Evolutionary conservation across 345 rosid species (phyloP).

Genomic region (Rhizophora mangle): DNA sequence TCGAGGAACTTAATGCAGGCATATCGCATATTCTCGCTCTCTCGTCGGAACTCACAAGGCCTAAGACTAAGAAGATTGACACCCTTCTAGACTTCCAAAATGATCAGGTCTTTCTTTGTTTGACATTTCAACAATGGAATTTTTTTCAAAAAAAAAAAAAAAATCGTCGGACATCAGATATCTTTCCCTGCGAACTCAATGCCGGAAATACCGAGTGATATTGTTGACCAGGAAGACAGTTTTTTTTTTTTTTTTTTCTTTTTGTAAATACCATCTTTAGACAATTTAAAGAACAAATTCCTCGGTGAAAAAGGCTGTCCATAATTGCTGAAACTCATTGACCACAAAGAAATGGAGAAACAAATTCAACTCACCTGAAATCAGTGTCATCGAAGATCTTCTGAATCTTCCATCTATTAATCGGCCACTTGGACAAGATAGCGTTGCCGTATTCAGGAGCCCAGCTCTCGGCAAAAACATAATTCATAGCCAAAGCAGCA

Average conservation of each 20-base stretch:
- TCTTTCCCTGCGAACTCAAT: too few relatives aligned
- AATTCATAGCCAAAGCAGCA: conserved; percentile 74
- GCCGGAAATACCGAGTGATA: too few relatives aligned
- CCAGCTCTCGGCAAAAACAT: conserved; percentile 97
- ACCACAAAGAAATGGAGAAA: background rate
- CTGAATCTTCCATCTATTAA: conserved; percentile 58
- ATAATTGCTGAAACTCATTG: conserved; percentile 12
- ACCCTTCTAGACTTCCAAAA: background rate
- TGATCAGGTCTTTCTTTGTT: background rate
- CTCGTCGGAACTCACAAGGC: background rate
- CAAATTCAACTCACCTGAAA: conserved; percentile 49
- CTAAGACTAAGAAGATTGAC: background rate
- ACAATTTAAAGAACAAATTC: too few relatives aligned
- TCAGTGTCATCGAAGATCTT: conserved; percentile 87
- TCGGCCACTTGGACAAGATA: conserved; percentile 83
- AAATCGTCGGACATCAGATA: too few relatives aligned
- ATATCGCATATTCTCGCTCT: background rate
- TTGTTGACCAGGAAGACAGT: too few relatives aligned
- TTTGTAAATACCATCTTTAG: too few relatives aligned
- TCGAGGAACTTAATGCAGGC: background rate
- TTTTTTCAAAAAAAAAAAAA: too few relatives aligned
- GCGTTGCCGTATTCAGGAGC: conserved; percentile 99
- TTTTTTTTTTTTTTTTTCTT: too few relatives aligned
- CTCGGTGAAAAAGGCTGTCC: conserved; percentile 1
- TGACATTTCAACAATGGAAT: too few relatives aligned